Evolutionary conservation across 345 rosid genomes (phyloP).

Genomic region (Corchorus olitorius): DNA sequence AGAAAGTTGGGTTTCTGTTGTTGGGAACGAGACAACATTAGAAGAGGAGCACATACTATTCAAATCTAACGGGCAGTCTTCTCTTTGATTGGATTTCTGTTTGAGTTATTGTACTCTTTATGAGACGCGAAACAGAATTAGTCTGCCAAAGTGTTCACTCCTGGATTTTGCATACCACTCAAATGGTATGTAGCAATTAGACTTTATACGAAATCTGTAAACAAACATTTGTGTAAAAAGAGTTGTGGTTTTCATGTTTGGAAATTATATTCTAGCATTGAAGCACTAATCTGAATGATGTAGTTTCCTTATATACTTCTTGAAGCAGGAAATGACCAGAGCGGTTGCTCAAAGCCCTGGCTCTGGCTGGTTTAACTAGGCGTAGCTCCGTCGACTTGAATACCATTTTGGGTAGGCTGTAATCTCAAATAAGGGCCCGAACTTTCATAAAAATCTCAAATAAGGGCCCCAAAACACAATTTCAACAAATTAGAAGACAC

Average conservation of each 20-base stretch:
- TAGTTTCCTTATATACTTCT: neutral
- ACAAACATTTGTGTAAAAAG: neutral
- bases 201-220: neutral
- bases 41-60: constrained; percentile 58
- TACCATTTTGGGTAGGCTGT: neutral
- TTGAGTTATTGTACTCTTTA: neutral
- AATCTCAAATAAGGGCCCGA: too few species aligned
- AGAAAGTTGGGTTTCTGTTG: constrained; percentile 73
- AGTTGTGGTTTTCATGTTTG: neutral
- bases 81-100: neutral
- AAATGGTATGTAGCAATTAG: neutral
- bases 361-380: neutral
- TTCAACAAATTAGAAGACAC: too few species aligned
- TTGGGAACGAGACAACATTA: constrained; percentile 43
- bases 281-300: neutral
- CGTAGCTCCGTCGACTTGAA: neutral
- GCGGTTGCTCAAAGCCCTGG: neutral
- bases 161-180: neutral
- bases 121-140: neutral
- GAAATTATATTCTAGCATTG: neutral
- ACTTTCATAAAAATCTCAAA: too few species aligned
- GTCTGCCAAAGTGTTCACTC: neutral
- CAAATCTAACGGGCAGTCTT: constrained; percentile 15
- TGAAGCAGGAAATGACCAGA: neutral
- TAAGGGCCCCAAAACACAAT: too few species aligned